Conservation (phyloP, 2,329 filamentous ascomycete species). For the Leptoxyphium fumago region DNA sequence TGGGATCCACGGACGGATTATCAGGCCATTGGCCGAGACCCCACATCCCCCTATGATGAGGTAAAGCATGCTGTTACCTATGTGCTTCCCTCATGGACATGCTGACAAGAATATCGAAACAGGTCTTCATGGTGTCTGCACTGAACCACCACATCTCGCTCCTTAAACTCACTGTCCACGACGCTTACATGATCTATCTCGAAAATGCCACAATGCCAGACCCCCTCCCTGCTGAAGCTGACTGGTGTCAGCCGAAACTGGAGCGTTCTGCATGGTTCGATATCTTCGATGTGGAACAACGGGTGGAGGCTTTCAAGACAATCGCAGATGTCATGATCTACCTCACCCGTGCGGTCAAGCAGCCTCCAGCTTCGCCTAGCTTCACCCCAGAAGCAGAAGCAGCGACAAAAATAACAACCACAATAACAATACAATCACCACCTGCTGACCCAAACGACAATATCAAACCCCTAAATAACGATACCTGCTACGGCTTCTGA, state of each 20-base stretch:
- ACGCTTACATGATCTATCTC: conserved; percentile 40
- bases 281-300: conserved; percentile 38
- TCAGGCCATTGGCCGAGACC: conserved; percentile 40
- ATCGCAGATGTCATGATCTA: conserved; percentile 45
- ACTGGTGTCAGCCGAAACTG: conserved; percentile 39
- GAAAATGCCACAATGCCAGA: conserved; percentile 26
- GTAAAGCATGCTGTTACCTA: conserved; percentile 25
- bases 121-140: conserved; percentile 48
- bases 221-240: conserved; percentile 17
- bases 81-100: neutral
- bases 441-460: too few species aligned
- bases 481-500: too few species aligned
- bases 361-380: neutral
- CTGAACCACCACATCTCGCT: conserved; percentile 49
- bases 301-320: conserved; percentile 40
- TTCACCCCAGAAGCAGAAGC: too few species aligned
- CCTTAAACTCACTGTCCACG: conserved; percentile 42
- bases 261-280: conserved; percentile 46
- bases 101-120: neutral
- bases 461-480: too few species aligned
- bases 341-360: conserved; percentile 21
- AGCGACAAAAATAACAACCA: too few species aligned
- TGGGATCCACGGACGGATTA: conserved; percentile 45
- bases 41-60: conserved; percentile 24
- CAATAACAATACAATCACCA: too few species aligned